Evolutionary conservation across 2,329 filamentous ascomycete species (phyloP), one percentile per base, ranked within the genome.

Genomic region (Harringtonia lauricola): DNA sequence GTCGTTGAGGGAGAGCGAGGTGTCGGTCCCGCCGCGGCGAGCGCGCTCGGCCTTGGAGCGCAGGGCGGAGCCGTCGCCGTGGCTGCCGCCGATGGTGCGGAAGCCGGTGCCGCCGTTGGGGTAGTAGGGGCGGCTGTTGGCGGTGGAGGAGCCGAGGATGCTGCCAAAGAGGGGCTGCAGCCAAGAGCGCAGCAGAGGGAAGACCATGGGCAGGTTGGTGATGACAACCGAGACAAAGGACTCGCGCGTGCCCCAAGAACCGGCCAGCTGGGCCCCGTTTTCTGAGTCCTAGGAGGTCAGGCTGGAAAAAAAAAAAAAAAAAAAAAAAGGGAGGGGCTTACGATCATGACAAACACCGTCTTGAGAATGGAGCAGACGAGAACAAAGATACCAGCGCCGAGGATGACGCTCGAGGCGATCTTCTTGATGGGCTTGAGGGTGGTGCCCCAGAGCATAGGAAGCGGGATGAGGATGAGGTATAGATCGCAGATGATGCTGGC

Each of bases 391-490:
- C 61, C 61, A 0, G 57, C 59, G 18, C 59, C 54, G 9, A 64
- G 57, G 1, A 63, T 49, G 29, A 63, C 35, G 17, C 51, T 58
- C 37, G 60, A 57, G 12, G 53, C 59, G 12, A 59, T 50, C 41
- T 63, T 64, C 52, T 62, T 61, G 10, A 54, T 29, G 1, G 57
- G 53, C 44, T 52, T 57, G 19, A 61, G 52, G 13, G 47, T 55
- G 12, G 56, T 57, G 22, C 50, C 49, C 58, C 59, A 61, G 31
- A 57, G 57, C 54, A 74, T 66, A 3, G 70, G 70, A 2, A 71
- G 56, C 1, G 71, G 71, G 41, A 75, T 74, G 15, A 64, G 62
- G 50, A 76, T 67, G n/a, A 76, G 61, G 49, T 75, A 76, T 2
- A 73, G 35, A 49, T 76, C 72, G 18, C 70, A 74, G 10, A 60